Percentiles rank a stretch among this genome's conserved stretches.
phyloP scores from a whole-genome alignment of 2,329 filamentous ascomycete genomes.

The Pseudogymnoascus sp. region DNA sequence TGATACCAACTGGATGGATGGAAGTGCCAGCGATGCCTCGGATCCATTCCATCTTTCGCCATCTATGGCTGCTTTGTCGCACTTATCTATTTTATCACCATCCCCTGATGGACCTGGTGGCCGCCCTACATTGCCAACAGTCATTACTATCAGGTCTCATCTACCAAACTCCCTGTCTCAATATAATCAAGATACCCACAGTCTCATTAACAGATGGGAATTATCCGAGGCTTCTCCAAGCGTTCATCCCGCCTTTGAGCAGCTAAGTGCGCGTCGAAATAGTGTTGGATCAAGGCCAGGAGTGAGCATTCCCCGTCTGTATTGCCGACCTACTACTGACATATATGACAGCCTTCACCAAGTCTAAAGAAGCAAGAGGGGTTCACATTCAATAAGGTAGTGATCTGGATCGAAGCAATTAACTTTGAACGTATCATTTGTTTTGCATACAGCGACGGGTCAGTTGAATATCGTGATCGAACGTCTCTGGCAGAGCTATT shows the following conservation, averaged over 20 bases:
- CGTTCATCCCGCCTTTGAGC: conserved; percentile 69
- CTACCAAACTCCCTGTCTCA: conserved; percentile 44
- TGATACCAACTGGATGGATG: conserved; percentile 42
- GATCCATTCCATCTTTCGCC: conserved; percentile 38
- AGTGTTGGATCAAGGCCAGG: conserved; percentile 29
- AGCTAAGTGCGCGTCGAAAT: conserved; percentile 59
- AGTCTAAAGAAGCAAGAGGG: conserved; percentile 58
- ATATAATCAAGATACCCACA: conserved; percentile 57
- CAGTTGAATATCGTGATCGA: conserved; percentile 71
- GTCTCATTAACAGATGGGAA: conserved; percentile 77
- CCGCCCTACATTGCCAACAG: conserved; percentile 41
- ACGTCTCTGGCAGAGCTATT: conserved; percentile 62
- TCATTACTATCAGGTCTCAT: conserved; percentile 66
- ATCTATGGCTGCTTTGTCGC: conserved; percentile 57
- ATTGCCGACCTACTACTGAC: conserved; percentile 11
- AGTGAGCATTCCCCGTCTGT: conserved; percentile 18
- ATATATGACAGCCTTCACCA: conserved; percentile 31
- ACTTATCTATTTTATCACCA: conserved; percentile 64
- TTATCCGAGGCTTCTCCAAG: conserved; percentile 55
- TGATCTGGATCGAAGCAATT: conserved; percentile 59
- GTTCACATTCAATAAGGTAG: conserved; percentile 58
- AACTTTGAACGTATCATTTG: conserved; percentile 65
- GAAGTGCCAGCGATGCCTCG: conserved; percentile 15
- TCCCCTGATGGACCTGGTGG: conserved; percentile 42
- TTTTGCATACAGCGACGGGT: conserved; percentile 71